Evolutionary conservation across 2,329 filamentous ascomycete species (phyloP), one percentile per base, ranked within the genome.

Genomic region (Phaeosphaeria sp.): DNA sequence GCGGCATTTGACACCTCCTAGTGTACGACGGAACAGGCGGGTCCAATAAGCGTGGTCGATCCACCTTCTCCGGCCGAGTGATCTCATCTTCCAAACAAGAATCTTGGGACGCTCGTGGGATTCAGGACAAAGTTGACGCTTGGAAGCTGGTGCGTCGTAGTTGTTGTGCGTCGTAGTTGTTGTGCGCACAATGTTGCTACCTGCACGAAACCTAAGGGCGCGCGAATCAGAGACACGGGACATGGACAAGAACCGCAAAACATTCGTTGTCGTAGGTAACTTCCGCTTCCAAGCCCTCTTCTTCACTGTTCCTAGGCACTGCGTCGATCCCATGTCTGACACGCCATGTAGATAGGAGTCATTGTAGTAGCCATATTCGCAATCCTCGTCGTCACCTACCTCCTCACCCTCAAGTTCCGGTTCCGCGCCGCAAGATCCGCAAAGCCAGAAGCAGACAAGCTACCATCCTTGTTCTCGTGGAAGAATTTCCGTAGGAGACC

Each of bases 381-480:
- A 44, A 73, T 76, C 60, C 69, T 76, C 60, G 39, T 71, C 49
- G 56, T 71, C 60, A 73, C 72, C 46, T 76, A 71, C 56, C 56
- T 73, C 55, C 52, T 69, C 46, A 73, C 68, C 39, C 55, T 59
- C 55, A 69, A 66, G 43, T 69, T 61, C 55, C 72, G 69, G 55
- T 55, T 52, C 44, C 54, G 59, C 46, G 52, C 42, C 46, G 23
- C 61, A 46, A 56, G 46, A 25, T 55, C 56, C 48, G 54, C 59
- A 42, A 51, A 64, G 30, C 56, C 65, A 41, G 52, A 64, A 13
- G 55, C 58, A 44, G 64, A 69, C 53, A 74, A 72, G 43, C 65
- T 75, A 18, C 71, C 73, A 13, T 72, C 70, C 21, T 54, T 75
- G 17, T 76, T 73, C 56, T 72, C 68, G 20, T 74, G 67, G 66